Evolutionary conservation across 495 filamentous ascomycete species (phyloP), one percentile per base, ranked within the genome.

Genomic region (Penicillium cosmopolitanum): DNA sequence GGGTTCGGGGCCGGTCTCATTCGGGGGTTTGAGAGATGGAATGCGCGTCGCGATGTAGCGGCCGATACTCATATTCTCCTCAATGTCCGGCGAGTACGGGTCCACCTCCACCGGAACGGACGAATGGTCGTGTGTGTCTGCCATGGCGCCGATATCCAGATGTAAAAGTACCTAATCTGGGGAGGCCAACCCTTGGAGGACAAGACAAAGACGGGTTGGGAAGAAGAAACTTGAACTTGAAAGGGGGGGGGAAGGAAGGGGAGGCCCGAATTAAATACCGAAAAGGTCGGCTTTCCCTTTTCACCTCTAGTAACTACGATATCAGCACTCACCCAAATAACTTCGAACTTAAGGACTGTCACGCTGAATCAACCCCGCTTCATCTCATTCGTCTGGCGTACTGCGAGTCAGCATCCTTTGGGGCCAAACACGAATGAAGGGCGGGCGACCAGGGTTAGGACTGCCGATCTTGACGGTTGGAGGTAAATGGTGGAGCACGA

Each of bases 1-100:
- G 93, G 93, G 67, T 96, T 96, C 16, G 89, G 88, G 0, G 87
- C 89, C n/a, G 83, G 78, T 51, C 83, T 74, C 86, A 94, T 89
- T 89, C 0, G 90, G 86, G 40, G 93, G 93, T 66, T 84, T 85
- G 43, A 96, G 79, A 6, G 88, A 84, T 0, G 87, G 77, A 50
- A 96, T 58, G 35, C 93, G 88, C 21, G 92, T 93, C 11, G 78
- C 72, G 28, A 90, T 65, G 66, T 96, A 96, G 48, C 77, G 73
- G 18, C 77, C 75, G 8, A 77, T 61, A n/a, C 81, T 82, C 81
- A 89, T 87, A 47, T 78, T 53, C 43, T 77, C 66, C 42, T 76
- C 70, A 15, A 76, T 61, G 25, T 70, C 67, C 13, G 74, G 61
- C 53, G 61, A 64, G 44, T 36, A 59, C 51, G 61, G 63, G 44